Evolutionary conservation across 73 alveolate species (phyloP).

Genomic region (Stentor roeselii): DNA sequence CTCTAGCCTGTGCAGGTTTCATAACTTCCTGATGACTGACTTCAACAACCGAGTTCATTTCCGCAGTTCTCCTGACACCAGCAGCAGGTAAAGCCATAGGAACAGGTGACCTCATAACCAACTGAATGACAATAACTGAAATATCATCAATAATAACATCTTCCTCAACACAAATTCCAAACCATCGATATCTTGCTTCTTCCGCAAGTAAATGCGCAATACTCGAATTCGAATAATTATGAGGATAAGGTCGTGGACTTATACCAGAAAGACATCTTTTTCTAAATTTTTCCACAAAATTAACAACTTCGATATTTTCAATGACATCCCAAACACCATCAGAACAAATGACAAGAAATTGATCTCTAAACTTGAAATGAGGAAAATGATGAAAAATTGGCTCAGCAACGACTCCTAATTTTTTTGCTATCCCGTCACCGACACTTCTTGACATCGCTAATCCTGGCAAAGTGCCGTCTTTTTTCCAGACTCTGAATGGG

Average conservation of each 20-base stretch:
- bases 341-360: conserved; percentile 31
- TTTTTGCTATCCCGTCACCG: conserved; percentile 49
- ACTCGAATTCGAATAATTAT: conserved; percentile 16
- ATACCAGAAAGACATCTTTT: neutral
- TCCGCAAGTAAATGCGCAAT: neutral
- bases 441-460: conserved; percentile 54
- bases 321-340: conserved; percentile 58
- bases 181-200: conserved; percentile 29
- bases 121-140: conserved; percentile 10
- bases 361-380: neutral
- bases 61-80: neutral
- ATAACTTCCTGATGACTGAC: neutral
- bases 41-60: neutral
- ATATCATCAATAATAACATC: conserved; percentile 32
- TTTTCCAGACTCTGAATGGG: conserved; percentile 44
- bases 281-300: conserved; percentile 28
- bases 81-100: neutral
- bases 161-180: conserved; percentile 17
- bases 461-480: conserved; percentile 45
- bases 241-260: neutral
- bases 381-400: conserved; percentile 34
- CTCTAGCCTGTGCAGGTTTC: neutral
- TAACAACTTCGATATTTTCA: neutral
- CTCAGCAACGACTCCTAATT: conserved; percentile 51
- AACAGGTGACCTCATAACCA: neutral